Evolutionary conservation across 2,329 filamentous ascomycete species (phyloP).

Genomic region (Stachybotrys elegans): DNA sequence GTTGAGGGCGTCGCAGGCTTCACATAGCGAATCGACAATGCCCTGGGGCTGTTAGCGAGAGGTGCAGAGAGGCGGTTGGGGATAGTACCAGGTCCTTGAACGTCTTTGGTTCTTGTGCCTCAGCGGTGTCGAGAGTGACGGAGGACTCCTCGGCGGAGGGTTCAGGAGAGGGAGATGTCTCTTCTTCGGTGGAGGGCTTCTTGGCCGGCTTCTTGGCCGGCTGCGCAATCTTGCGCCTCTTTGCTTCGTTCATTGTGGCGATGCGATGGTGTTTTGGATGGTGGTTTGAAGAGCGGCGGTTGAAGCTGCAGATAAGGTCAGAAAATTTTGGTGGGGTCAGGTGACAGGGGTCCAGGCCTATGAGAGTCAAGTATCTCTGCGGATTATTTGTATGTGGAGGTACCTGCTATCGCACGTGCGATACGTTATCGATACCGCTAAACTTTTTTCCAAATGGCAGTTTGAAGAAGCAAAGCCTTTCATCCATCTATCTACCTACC

Average conservation of each 20-base stretch:
- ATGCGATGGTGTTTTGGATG: slow-evolving; percentile 3
- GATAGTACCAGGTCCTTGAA: slow-evolving; percentile 62
- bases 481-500: no score
- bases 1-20: slow-evolving; percentile 76
- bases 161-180: slow-evolving; percentile 12
- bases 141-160: slow-evolving; percentile 26
- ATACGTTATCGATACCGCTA: slow-evolving; percentile 19
- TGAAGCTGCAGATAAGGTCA: no score
- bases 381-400: slow-evolving; percentile 25
- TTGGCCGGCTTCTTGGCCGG: slow-evolving; percentile 13
- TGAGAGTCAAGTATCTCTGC: no score
- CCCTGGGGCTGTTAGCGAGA: no score
- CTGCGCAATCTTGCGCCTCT: slow-evolving; percentile 36
- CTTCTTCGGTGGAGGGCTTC: slow-evolving; percentile 7
- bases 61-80: no score
- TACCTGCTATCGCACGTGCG: slow-evolving; percentile 23
- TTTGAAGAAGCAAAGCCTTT: no score
- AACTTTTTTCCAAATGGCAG: slow-evolving; percentile 26
- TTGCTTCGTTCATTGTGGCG: slow-evolving; percentile 29
- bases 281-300: slow-evolving; percentile 6
- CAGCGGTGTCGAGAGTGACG: slow-evolving; percentile 26
- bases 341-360: no score
- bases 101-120: slow-evolving; percentile 43
- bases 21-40: slow-evolving; percentile 79
- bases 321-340: background rate